Conservation (phyloP, 345 rosid genomes). For the Salix arbutifolia region DNA sequence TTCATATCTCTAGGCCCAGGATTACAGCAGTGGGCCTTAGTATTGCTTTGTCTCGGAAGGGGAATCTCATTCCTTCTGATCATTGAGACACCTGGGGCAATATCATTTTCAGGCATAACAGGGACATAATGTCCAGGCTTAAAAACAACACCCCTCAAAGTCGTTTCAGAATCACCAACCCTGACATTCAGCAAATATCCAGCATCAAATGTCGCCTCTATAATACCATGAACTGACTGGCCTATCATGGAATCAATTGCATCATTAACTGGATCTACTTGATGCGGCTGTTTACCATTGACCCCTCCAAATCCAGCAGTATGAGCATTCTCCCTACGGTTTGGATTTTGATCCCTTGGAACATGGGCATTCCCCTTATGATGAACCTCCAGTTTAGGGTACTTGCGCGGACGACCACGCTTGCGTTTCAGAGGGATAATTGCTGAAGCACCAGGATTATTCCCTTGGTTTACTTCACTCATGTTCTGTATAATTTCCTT, state of each 20-base stretch:
- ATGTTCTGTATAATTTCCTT: slow-evolving; percentile 22
- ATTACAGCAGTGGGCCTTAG: slow-evolving; percentile 25
- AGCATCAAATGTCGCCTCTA: slow-evolving; percentile 68
- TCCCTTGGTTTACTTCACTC: slow-evolving; percentile 44
- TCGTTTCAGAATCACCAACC: slow-evolving; percentile 50
- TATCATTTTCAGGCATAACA: slow-evolving; percentile 54
- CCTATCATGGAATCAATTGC: slow-evolving; percentile 53
- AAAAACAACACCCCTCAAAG: slow-evolving; percentile 76
- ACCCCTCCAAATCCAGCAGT: slow-evolving; percentile 26
- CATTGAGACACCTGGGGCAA: slow-evolving; percentile 74
- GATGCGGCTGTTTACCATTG: slow-evolving; percentile 34
- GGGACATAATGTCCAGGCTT: slow-evolving; percentile 67
- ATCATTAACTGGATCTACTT: slow-evolving; percentile 22
- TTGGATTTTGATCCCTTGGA: slow-evolving; percentile 22
- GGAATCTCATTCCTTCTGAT: slow-evolving; percentile 57
- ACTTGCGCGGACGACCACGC: slow-evolving; percentile 87
- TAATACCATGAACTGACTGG: slow-evolving; percentile 60
- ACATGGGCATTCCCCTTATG: slow-evolving; percentile 17
- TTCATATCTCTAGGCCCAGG: slow-evolving; percentile 25
- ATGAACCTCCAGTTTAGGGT: slow-evolving; percentile 30
- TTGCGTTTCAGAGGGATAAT: slow-evolving; percentile 52
- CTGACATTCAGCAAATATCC: slow-evolving; percentile 75
- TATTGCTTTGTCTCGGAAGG: slow-evolving; percentile 35
- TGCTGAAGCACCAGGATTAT: slow-evolving; percentile 38
- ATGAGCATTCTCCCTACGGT: slow-evolving; percentile 28